Evolutionary conservation across 2,329 filamentous ascomycete genomes (phyloP).

Genomic region (Fusarium abutilonis): DNA sequence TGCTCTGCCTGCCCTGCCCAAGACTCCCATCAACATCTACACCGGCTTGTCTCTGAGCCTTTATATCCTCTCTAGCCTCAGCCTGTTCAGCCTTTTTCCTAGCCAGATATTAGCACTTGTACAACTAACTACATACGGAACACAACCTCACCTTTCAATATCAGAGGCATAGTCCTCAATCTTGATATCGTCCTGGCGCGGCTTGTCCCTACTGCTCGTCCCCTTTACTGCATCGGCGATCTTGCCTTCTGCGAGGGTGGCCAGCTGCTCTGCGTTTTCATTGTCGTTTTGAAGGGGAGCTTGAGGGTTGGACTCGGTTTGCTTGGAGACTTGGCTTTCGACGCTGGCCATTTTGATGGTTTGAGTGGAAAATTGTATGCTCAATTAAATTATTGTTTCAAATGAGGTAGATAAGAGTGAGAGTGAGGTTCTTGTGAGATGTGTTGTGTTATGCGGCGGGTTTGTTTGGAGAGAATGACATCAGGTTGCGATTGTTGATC

Average conservation of each 20-base stretch:
- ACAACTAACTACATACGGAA: not conserved
- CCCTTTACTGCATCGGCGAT: constrained; percentile 36
- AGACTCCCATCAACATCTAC: constrained; percentile 35
- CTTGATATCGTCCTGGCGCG: constrained; percentile 30
- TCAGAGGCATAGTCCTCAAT: constrained; percentile 37
- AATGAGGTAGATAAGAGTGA: not conserved
- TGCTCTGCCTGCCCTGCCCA: constrained; percentile 25
- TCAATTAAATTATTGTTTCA: not conserved
- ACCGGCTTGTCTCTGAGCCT: constrained; percentile 31
- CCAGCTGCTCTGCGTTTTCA: constrained; percentile 37
- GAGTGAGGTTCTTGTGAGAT: not conserved
- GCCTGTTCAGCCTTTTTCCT: constrained; percentile 40
- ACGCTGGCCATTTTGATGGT: constrained; percentile 14
- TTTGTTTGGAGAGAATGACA: constrained; percentile 14
- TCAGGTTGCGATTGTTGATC: constrained; percentile 19
- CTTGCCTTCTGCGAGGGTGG: constrained; percentile 38
- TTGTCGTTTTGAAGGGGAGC: constrained; percentile 32
- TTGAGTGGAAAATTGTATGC: not conserved
- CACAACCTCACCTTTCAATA: constrained; percentile 26
- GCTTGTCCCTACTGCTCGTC: constrained; percentile 27
- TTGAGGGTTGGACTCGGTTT: not conserved
- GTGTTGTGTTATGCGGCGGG: not conserved
- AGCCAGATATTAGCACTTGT: not conserved
- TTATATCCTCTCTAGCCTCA: constrained; percentile 33
- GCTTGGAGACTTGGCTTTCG: constrained; percentile 22